Conservation (phyloP, 1,139 yeast genomes). For the Geotrichum aggregatum region DNA sequence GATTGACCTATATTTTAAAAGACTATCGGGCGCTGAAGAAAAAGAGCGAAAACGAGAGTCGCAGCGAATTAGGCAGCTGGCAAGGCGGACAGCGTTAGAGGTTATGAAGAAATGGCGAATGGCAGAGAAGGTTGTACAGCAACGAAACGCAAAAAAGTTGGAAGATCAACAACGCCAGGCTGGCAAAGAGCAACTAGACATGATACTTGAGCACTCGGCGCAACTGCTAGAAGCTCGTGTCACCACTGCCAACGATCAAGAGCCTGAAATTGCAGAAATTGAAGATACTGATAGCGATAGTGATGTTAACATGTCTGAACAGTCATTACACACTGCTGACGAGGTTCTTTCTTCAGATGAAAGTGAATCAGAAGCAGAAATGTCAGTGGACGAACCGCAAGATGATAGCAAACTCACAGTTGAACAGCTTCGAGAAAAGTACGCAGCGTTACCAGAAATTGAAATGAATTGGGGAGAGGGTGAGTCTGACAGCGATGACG, state of each 20-base stretch:
- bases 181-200: constrained; percentile 84
- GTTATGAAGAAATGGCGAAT: constrained; percentile 88
- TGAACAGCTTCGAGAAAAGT: constrained; percentile 63
- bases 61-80: constrained; percentile 52
- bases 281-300: constrained; percentile 24
- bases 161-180: constrained; percentile 57
- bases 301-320: constrained; percentile 23
- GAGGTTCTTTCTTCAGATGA: constrained; percentile 27
- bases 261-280: constrained; percentile 12
- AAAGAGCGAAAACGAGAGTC: constrained; percentile 63
- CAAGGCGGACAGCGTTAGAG: constrained; percentile 74
- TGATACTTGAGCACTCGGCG: constrained; percentile 87
- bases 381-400: constrained; percentile 27
- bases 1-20: constrained; percentile 82
- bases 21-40: constrained; percentile 84
- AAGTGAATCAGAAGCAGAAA: constrained; percentile 27
- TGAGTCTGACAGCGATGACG: constrained; percentile 31
- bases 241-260: constrained; percentile 27
- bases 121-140: constrained; percentile 74
- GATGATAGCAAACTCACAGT: constrained; percentile 53
- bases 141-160: constrained; percentile 37
- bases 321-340: constrained; percentile 18
- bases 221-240: constrained; percentile 79
- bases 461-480: constrained; percentile 23
- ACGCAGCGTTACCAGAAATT: constrained; percentile 47